phyloP scores from a whole-genome alignment of 1,284 basidiomycete species.

The Leccinum pallidistipes region DNA sequence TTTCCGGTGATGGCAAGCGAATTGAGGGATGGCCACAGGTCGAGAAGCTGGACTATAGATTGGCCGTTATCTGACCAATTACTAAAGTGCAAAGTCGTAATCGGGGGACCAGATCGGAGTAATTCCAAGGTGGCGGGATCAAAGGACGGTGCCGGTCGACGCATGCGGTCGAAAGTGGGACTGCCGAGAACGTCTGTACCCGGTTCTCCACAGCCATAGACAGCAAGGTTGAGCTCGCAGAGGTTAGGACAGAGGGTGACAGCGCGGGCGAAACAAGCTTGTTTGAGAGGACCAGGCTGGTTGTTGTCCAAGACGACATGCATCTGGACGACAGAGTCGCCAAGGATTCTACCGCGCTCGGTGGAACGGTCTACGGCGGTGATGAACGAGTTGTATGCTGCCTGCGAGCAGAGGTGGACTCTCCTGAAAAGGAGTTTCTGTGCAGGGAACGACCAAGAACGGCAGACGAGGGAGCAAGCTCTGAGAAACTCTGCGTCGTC shows the following conservation, averaged over 20 bases:
- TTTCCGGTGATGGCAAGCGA: conserved; percentile 60
- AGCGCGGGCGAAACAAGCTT: conserved; percentile 55
- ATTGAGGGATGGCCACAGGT: conserved; percentile 56
- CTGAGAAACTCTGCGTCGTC: conserved; percentile 45
- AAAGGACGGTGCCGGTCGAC: conserved; percentile 53
- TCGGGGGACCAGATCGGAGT: conserved; percentile 53
- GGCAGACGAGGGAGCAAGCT: conserved; percentile 60
- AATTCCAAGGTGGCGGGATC: conserved; percentile 51
- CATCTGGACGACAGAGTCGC: conserved; percentile 52
- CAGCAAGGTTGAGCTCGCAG: conserved; percentile 50
- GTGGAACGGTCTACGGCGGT: conserved; percentile 48
- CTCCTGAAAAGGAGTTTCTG: conserved; percentile 64
- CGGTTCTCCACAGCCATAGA: conserved; percentile 56
- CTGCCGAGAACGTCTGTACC: conserved; percentile 47
- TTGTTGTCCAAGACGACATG: conserved; percentile 62
- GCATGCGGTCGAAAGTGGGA: conserved; percentile 48
- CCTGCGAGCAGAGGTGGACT: conserved; percentile 52
- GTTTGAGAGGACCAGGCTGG: conserved; percentile 57
- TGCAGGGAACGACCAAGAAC: conserved; percentile 57
- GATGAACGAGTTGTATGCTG: conserved; percentile 54
- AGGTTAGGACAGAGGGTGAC: conserved; percentile 60
- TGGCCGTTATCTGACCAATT: conserved; percentile 68
- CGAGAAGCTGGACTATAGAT: conserved; percentile 59
- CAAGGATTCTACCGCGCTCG: conserved; percentile 48
- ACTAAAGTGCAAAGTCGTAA: conserved; percentile 57